Evolutionary conservation across 2,329 filamentous ascomycete genomes (phyloP).

Genomic region (Thermochaetoides dissita): DNA sequence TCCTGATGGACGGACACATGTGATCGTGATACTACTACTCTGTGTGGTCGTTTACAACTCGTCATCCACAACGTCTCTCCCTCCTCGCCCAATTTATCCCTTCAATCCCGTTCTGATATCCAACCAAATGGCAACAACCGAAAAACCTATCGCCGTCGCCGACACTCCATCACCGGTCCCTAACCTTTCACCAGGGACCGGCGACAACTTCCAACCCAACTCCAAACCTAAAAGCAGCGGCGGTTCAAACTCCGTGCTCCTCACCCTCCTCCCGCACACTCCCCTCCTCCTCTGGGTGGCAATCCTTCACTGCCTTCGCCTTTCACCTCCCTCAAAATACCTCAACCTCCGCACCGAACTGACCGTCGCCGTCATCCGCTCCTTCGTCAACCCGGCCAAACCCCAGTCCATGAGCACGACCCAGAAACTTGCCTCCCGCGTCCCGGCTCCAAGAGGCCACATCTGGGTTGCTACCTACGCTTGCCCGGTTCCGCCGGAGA

Average conservation of each 20-base stretch:
- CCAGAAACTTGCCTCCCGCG: constrained; percentile 49
- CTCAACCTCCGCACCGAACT: constrained; percentile 67
- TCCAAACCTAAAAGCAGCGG: neutral
- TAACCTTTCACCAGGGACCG: constrained; percentile 1
- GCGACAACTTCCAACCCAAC: too few relatives aligned
- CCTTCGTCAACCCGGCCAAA: constrained; percentile 36
- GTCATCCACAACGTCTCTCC: too few relatives aligned
- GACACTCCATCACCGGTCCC: neutral
- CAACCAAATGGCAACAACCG: too few relatives aligned
- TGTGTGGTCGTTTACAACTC: too few relatives aligned
- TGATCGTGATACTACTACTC: too few relatives aligned
- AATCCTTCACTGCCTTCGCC: constrained; percentile 47
- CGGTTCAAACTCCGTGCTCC: constrained; percentile 4
- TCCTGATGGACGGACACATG: too few relatives aligned
- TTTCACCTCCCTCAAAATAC: constrained; percentile 59
- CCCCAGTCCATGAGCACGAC: constrained; percentile 41
- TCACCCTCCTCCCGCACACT: constrained; percentile 36
- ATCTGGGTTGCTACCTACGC: constrained; percentile 69
- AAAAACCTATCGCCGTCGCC: too few relatives aligned
- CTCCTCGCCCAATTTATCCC: too few relatives aligned
- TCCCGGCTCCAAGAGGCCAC: constrained; percentile 57
- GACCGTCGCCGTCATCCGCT: constrained; percentile 57
- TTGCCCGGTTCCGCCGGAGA: constrained; percentile 41
- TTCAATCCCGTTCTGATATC: too few relatives aligned
- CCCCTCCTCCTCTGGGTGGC: constrained; percentile 50